A percentile compares a stretch with the other conserved stretches of the same genome.
These are phyloP conservation scores for Alternaria viburni DNA, from an alignment of 2,329 filamentous ascomycete genomes.

Conservation along the genomic window DNA sequence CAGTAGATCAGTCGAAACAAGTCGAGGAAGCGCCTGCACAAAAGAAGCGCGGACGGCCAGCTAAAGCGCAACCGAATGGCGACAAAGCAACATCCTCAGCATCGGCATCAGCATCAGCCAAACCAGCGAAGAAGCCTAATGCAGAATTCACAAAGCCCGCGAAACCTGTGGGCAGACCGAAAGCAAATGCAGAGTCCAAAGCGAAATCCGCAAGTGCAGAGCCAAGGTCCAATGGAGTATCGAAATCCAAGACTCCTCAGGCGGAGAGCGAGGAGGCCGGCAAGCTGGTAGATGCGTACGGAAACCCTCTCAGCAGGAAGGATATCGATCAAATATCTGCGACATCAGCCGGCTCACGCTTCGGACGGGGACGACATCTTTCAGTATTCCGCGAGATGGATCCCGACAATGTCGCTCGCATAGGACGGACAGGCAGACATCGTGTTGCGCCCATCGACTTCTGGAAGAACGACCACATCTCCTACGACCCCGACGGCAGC, in stretches of 20 bases:
- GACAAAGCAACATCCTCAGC: slow-evolving; percentile 14
- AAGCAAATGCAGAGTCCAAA: slow-evolving; percentile 28
- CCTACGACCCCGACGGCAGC: slow-evolving; percentile 70
- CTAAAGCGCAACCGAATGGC: slow-evolving; percentile 23
- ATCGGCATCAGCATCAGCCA: slow-evolving; percentile 7
- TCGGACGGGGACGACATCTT: slow-evolving; percentile 42
- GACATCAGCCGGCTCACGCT: slow-evolving; percentile 39
- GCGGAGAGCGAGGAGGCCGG: slow-evolving; percentile 23
- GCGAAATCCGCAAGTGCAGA: slow-evolving; percentile 21
- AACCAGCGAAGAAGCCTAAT: slow-evolving; percentile 21
- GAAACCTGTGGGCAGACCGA: slow-evolving; percentile 30
- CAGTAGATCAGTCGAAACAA: slow-evolving; percentile 31
- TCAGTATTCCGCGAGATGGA: slow-evolving; percentile 45
- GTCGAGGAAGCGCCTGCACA: slow-evolving; percentile 25
- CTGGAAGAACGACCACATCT: slow-evolving; percentile 83
- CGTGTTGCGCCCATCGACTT: slow-evolving; percentile 80
- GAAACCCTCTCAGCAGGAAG: slow-evolving; percentile 41
- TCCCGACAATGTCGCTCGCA: slow-evolving; percentile 33
- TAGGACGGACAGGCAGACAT: slow-evolving; percentile 72
- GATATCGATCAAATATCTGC: slow-evolving; percentile 44
- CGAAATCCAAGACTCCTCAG: slow-evolving; percentile 9
- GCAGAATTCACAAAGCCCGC: slow-evolving; percentile 34
- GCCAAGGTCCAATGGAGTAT: slow-evolving; percentile 16
- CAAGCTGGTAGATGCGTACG: slow-evolving; percentile 39
- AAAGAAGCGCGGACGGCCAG: slow-evolving; percentile 35